Evolutionary conservation across 306 rosid species (phyloP), one percentile per base, ranked within the genome.

Genomic region (Mucuna pruriens): DNA sequence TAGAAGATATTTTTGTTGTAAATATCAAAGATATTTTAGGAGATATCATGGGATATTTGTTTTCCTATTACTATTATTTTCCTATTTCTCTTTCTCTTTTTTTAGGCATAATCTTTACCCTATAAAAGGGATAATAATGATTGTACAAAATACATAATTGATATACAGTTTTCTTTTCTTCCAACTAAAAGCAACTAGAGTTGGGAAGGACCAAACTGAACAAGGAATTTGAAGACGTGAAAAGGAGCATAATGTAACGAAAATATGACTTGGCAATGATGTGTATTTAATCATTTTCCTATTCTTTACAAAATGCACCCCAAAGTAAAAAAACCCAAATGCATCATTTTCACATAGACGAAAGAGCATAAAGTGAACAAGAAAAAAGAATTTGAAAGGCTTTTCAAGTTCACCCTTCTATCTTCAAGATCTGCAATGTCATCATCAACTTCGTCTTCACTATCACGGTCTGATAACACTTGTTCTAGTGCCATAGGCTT

Each of bases 401-500:
- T 48, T 31, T 45, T 67, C 44, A 44, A 76, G 85, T 84, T 74
- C 91, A 95, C 99, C 94, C 98, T 91, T 90, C 88, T 87, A 86
- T 95, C 99, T 82, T 95, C 99, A 71, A 95, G 97, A 84, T 93
- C 97, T 39, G 99, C 98, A 89, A 95, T 84, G 65, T 85, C 97
- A 63, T 90, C 93, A 79, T 95, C 99, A 70, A 91, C 90, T 89
- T 95, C 99, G 67, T 90, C 97, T 88, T 95, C 99, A 17, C 99
- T 95, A 76, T 95, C 99, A 42, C 81, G 86, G 60, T 95, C 99
- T 6, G 99, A 91, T 67, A 90, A 62, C 78, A 93, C 97, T 92
- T 95, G 94, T 63, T 95, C 96, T 12, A 87, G 80, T 73, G 91
- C 90, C 99, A 95, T 95, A 51, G 97, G 93, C 99, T 95, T 86